phyloP scores from a whole-genome alignment of 169 alveolate species.

The Plasmodium gonderi region DNA sequence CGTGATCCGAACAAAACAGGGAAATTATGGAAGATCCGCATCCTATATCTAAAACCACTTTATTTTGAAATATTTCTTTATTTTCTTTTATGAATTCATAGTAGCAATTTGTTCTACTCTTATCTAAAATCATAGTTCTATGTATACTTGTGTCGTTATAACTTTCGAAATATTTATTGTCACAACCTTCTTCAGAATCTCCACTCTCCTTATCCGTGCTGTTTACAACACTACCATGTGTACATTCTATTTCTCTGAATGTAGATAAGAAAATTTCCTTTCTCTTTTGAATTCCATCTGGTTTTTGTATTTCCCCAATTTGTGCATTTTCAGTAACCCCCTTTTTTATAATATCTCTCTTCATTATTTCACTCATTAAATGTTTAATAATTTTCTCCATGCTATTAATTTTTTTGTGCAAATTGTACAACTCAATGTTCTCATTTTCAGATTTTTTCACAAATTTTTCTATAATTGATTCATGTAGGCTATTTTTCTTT shows the following conservation, averaged over 20 bases:
- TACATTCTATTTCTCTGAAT: no score
- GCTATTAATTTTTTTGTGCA: conserved; percentile 42
- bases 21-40: conserved; percentile 97
- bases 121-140: conserved; percentile 95
- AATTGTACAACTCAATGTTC: conserved; percentile 27
- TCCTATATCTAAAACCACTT: conserved; percentile 96
- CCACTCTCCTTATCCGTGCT: neutral
- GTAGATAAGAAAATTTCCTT: no score
- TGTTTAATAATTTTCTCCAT: conserved; percentile 69
- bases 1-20: conserved; percentile 93
- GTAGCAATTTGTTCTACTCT: conserved; percentile 92
- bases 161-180: conserved; percentile 89
- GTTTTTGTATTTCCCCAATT: no score
- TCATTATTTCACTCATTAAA: conserved; percentile 47
- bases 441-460: conserved; percentile 41
- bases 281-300: neutral
- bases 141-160: conserved; percentile 91
- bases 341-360: conserved; percentile 29
- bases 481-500: neutral
- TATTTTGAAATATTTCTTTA: conserved; percentile 86
- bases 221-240: no score
- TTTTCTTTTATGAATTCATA: conserved; percentile 88
- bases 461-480: conserved; percentile 40
- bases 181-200: conserved; percentile 4
- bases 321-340: neutral